Base-by-base conservation (phyloP, 352 stramenopile species). In the Aphanomyces astaci region DNA sequence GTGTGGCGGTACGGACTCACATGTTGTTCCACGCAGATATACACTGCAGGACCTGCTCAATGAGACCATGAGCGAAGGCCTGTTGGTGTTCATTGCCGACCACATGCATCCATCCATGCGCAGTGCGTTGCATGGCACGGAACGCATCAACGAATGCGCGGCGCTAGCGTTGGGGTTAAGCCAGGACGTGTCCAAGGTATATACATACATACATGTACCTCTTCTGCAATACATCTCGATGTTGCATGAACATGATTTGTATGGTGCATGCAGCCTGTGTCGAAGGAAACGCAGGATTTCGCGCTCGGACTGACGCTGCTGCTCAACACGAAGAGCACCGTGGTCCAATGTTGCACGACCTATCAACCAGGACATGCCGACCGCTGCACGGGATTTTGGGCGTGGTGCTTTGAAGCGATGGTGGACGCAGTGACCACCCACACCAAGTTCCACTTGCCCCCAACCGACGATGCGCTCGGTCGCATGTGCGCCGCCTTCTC, bases 41-140 rank as follows among this genome's bases (percentile, higher is more conserved):
- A 53, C 56, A 19, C 39, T 65, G 2, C 3, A 65, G 48, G 56
- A 65, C 2, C 25, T 65, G 24, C 36, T 65, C 11, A 65, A 65
- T 30, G 56, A 65, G 27, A 33, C 56, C 33, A 65, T 65, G 56
- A 65, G 56, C n/a, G 56, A 65, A 32, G 56, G 19, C 4, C 56
- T 65, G 1, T 28, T 65, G 32, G 56, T 65, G 3, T 65, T 39
- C 28, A 53, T 65, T 19, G 13, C 32, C 10, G 56, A 65, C 4
- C 31, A 65, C 33, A 39, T 65, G 33, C 56, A n/a, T n/a, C 19
- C 56, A 31, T n/a, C 32, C 36, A 65, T 65, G 56, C 56, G 40
- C 19, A 65, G 56, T 24, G 56, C 56, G 10, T 30, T 65, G 32
- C 56, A 48, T 3, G n/a, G 22, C 4, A 9, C 36, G 10, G 56